Percentiles rank a stretch among this genome's conserved stretches.
These are phyloP conservation scores for Coriaria nepalensis DNA, from an alignment of 306 rosid species.

Conservation along the genomic window DNA sequence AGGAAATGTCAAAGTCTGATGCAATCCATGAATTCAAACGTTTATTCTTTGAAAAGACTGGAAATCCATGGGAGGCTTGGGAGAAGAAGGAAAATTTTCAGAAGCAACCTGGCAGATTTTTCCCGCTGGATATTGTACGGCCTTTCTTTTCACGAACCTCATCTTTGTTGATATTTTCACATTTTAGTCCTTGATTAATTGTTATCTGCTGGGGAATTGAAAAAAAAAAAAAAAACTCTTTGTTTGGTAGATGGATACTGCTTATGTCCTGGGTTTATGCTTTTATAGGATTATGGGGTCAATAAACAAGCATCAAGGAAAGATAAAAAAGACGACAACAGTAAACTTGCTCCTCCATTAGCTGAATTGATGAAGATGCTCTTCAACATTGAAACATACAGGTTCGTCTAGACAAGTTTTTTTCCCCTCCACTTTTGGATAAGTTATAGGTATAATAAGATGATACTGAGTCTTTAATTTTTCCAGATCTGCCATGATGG, in stretches of 20 bases:
- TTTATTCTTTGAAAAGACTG: slow-evolving; percentile 88
- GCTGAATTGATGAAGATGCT: slow-evolving; percentile 84
- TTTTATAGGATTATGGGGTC: slow-evolving; percentile 81
- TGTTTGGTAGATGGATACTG: too few species aligned
- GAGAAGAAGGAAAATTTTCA: slow-evolving; percentile 54
- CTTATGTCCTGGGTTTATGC: slow-evolving; percentile 7
- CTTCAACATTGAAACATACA: slow-evolving; percentile 92
- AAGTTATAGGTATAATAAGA: slow-evolving; percentile 9
- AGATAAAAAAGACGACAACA: slow-evolving; percentile 21
- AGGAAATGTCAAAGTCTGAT: slow-evolving; percentile 54
- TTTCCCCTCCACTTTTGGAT: slow-evolving; percentile 11
- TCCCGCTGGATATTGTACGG: slow-evolving; percentile 87
- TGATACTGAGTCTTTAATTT: slow-evolving; percentile 30
- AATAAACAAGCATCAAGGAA: slow-evolving; percentile 54
- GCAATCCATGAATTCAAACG: slow-evolving; percentile 70
- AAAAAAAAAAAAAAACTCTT: too few species aligned
- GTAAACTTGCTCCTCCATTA: slow-evolving; percentile 60
- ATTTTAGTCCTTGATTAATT: slow-evolving; percentile 8
- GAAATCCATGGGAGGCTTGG: slow-evolving; percentile 99
- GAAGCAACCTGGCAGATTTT: slow-evolving; percentile 94
- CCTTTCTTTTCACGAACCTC: slow-evolving; percentile 4
- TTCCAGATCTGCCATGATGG: slow-evolving; percentile 97
- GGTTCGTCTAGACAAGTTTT: slow-evolving; percentile 28
- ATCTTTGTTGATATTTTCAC: slow-evolving; percentile 9
- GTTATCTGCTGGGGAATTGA: too few species aligned